Base-by-base conservation (phyloP, 1,284 basidiomycete genomes). In the Malassezia equina region DNA sequence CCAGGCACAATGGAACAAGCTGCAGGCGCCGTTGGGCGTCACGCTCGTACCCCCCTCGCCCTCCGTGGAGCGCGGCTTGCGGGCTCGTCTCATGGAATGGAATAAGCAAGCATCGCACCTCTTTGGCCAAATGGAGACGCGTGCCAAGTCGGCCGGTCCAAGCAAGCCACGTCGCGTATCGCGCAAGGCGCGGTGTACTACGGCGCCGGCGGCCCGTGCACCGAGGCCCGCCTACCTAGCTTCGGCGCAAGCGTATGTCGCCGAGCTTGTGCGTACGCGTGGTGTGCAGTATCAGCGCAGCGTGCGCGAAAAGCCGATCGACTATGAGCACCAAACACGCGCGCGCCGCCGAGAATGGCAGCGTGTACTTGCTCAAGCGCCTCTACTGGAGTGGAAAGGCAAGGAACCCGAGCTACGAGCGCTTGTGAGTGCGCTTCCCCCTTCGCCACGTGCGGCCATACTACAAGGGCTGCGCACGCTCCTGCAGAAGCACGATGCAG, bases 281-380 rank as follows among this genome's bases (percentile, higher is more conserved):
- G 27, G 24, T 24, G 41, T 24, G 24, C 13, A n/a, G 41, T 43
- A 43, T 17, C 21, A 28, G 19, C 23, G 36, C 17, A 41, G 36
- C 28, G 43, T 17, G 23, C 33, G 24, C 13, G 49, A 19, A 27
- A 36, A 42, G 34, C 51, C 28, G 17, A 48, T n/a, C 4, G 36
- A 41, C 27, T 54, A 48, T 27, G n/a, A 17, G 3, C 9, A 11
- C n/a, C 13, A n/a, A 6, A 29, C 15, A 0, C 54, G 54, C 24
- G 54, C 48, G 3, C 43, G 34, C n/a, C 54, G 54, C 19, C 54
- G 54, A 2, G 21, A 34, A 21, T 56, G 48, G 48, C 48, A 43
- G 17, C 34, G 42, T 7, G 12, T 56, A 2, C 34, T 56, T 13
- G 41, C 53, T 4, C 19, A 40, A 7, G 24, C 41, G 7, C 53